Percentiles rank a stretch among this genome's conserved stretches.
Conservation (phyloP, 2,329 filamentous ascomycete genomes). For the Neodidymelliopsis sp. region DNA sequence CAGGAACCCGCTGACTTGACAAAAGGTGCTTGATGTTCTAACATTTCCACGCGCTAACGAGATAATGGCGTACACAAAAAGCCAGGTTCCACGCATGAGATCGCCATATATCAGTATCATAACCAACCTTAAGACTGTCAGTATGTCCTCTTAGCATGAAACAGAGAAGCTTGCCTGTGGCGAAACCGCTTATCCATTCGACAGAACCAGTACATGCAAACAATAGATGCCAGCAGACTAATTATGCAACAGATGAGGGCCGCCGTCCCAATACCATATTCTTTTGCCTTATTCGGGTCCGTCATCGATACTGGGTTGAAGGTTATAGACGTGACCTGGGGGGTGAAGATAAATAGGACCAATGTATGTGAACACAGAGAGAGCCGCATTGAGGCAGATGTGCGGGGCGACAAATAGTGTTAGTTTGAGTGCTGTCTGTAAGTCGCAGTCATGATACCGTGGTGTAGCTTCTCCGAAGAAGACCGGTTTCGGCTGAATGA, state of each 20-base stretch:
- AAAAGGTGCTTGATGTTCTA: conserved; percentile 62
- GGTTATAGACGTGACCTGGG: not conserved
- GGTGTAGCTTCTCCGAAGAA: not conserved
- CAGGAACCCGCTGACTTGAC: conserved; percentile 74
- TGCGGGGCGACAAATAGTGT: not conserved
- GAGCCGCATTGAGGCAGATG: not conserved
- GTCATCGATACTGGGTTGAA: conserved; percentile 6
- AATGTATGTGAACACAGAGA: not conserved
- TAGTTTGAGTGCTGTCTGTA: not conserved
- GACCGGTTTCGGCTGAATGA: conserved; percentile 2
- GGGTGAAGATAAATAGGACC: not conserved
- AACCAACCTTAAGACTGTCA: conserved; percentile 65
- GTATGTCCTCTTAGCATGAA: not conserved
- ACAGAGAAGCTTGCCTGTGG: conserved; percentile 65
- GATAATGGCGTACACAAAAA: conserved; percentile 69
- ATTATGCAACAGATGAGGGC: conserved; percentile 1
- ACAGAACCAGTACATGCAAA: conserved; percentile 71
- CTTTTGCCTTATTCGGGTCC: conserved; percentile 5
- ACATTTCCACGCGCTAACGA: conserved; percentile 63
- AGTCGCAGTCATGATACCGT: not conserved
- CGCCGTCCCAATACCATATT: conserved; percentile 7
- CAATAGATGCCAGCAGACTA: conserved; percentile 6
- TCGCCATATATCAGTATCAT: conserved; percentile 77
- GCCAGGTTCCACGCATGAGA: conserved; percentile 73
- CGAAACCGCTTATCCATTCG: conserved; percentile 77